Conservation (phyloP, 768 basidiomycete genomes). For the Tulasnella sp. region DNA sequence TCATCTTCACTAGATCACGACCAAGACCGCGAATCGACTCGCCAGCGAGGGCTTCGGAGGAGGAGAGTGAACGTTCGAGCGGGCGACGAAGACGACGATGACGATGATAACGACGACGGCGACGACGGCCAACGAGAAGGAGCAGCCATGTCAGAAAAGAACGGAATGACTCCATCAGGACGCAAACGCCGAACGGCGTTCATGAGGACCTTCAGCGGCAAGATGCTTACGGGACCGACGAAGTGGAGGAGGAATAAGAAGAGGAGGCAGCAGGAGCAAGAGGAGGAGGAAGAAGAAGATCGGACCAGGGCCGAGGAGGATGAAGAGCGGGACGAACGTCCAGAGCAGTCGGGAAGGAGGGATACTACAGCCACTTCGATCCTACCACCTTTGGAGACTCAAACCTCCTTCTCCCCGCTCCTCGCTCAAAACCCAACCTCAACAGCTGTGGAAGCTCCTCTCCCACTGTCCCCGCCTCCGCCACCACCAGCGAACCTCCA, state of each 20-base stretch:
- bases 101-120: background rate
- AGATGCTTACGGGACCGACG: background rate
- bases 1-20: background rate
- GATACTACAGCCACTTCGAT: background rate
- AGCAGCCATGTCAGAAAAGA: background rate
- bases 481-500: background rate
- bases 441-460: background rate
- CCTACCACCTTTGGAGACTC: background rate
- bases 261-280: background rate
- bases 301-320: background rate
- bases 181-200: background rate
- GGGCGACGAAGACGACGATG: background rate
- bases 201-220: background rate
- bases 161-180: background rate
- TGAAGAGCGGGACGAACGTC: background rate
- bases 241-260: background rate
- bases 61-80: background rate
- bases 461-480: background rate
- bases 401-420: background rate
- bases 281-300: background rate
- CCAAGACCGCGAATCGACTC: background rate
- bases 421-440: background rate
- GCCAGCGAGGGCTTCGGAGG: background rate
- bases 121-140: background rate
- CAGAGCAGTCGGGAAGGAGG: background rate